Evolutionary conservation across 345 rosid genomes (phyloP).

Genomic region (Toxicodendron radicans): DNA sequence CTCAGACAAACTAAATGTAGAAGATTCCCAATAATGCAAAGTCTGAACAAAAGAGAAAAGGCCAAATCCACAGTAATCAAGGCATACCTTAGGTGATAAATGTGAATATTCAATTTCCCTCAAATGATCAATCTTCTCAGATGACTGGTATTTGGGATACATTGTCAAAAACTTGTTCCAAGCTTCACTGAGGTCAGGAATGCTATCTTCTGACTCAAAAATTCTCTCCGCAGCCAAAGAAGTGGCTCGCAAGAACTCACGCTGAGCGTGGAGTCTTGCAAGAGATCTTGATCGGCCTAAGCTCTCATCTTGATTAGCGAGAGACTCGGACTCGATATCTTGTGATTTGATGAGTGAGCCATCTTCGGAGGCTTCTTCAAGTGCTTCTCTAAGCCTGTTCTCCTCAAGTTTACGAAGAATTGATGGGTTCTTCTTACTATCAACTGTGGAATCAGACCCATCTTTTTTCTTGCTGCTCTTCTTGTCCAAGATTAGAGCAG

Average conservation of each 20-base stretch:
- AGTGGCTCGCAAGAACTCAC: conserved; percentile 87
- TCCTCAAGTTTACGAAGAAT: conserved; percentile 76
- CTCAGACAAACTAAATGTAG: conserved; percentile 94
- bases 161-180: conserved; percentile 67
- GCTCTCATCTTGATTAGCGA: conserved; percentile 55
- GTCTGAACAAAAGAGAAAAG: conserved; percentile 90
- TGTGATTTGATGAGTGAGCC: conserved; percentile 87
- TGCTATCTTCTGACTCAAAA: conserved; percentile 67
- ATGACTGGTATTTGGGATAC: conserved; percentile 86
- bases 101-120: conserved; percentile 79
- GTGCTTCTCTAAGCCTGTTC: conserved; percentile 85
- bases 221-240: conserved; percentile 80
- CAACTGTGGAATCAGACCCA: conserved; percentile 62
- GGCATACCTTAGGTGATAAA: conserved; percentile 91
- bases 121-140: conserved; percentile 82
- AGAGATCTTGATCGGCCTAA: conserved; percentile 93
- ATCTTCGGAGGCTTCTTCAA: conserved; percentile 93
- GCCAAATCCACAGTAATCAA: conserved; percentile 97
- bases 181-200: conserved; percentile 67
- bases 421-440: conserved; percentile 47
- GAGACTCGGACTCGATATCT: conserved; percentile 61
- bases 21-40: conserved; percentile 94
- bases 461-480: conserved; percentile 68
- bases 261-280: conserved; percentile 91
- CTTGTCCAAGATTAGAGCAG: conserved; percentile 88